A percentile compares a stretch with the other conserved stretches of the same genome.
These are phyloP conservation scores for Drosera capensis DNA, from an alignment of 148 eudicot species.

Conservation along the genomic window DNA sequence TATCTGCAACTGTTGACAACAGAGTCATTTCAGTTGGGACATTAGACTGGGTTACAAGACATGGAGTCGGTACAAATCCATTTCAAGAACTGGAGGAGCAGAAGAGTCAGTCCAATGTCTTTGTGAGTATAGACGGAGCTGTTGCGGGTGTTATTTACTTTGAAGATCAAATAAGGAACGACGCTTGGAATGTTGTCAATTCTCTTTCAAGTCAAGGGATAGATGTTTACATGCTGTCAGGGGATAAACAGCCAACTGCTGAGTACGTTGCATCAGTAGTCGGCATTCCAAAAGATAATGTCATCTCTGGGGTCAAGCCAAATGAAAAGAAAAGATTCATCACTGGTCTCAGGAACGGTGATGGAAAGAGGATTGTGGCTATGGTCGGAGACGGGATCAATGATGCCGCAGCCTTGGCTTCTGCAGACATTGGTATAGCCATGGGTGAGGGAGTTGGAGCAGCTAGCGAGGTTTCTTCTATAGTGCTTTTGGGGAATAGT, in stretches of 20 bases:
- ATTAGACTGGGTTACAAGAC: slow-evolving; percentile 81
- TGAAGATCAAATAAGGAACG: slow-evolving; percentile 94
- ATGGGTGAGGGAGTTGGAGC: slow-evolving; percentile 93
- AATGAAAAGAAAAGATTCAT: slow-evolving; percentile 63
- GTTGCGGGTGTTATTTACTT: slow-evolving; percentile 76
- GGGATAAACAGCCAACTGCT: slow-evolving; percentile 79
- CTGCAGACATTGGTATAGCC: slow-evolving; percentile 88
- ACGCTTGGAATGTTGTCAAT: slow-evolving; percentile 68
- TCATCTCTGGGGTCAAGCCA: slow-evolving; percentile 69
- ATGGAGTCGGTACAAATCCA: slow-evolving; percentile 41
- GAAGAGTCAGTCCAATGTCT: slow-evolving; percentile 71
- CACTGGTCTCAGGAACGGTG: slow-evolving; percentile 51
- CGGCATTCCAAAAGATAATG: slow-evolving; percentile 72
- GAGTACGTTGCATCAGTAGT: slow-evolving; percentile 83
- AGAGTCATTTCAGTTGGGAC: slow-evolving; percentile 77
- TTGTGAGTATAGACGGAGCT: slow-evolving; percentile 71
- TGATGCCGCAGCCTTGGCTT: slow-evolving; percentile 94
- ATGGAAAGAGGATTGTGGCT: slow-evolving; percentile 65
- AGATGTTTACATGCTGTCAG: slow-evolving; percentile 71
- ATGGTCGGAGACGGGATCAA: slow-evolving; percentile 99
- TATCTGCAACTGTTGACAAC: slow-evolving; percentile 53
- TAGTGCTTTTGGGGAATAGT: slow-evolving; percentile 79
- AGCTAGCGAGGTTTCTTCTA: slow-evolving; percentile 89
- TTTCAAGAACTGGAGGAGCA: slow-evolving; percentile 58
- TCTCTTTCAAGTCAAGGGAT: slow-evolving; percentile 58